These are phyloP conservation scores for Dothiorella sarmentorum DNA, from an alignment of 2,329 filamentous ascomycete species.

Conservation along the genomic window DNA sequence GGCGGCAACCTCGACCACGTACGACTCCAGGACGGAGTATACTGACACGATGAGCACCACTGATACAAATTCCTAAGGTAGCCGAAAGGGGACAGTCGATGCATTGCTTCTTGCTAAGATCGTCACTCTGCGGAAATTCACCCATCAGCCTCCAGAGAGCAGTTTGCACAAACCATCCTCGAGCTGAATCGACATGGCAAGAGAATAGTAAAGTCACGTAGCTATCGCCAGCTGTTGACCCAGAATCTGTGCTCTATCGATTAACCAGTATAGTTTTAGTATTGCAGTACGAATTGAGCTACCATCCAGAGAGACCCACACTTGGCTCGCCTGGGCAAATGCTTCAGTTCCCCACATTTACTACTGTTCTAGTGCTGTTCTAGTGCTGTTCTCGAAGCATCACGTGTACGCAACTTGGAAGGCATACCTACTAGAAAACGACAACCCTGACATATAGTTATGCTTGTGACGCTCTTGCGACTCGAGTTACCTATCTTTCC, in stretches of 20 bases:
- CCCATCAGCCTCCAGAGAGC: background rate
- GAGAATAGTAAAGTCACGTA: too few species aligned
- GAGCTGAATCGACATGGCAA: background rate
- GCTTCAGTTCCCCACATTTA: too few species aligned
- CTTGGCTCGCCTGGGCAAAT: too few species aligned
- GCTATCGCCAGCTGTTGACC: too few species aligned
- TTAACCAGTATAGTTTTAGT: too few species aligned
- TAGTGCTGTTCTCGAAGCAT: background rate
- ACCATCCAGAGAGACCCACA: too few species aligned
- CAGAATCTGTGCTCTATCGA: too few species aligned
- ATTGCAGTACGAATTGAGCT: too few species aligned
- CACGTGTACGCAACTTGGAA: background rate
- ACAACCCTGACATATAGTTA: background rate
- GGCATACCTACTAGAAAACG: background rate
- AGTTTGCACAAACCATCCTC: background rate
- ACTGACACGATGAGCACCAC: background rate
- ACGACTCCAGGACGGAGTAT: background rate
- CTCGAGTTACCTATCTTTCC: slow-evolving; percentile 8
- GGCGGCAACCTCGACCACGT: background rate
- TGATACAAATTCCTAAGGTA: background rate
- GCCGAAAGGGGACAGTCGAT: too few species aligned
- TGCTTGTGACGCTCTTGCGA: background rate
- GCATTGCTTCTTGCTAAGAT: background rate
- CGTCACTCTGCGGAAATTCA: background rate
- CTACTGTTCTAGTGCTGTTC: too few species aligned